Evolutionary conservation across 2,329 filamentous ascomycete species (phyloP).

Genomic region (Chaetomiaceae sp.): DNA sequence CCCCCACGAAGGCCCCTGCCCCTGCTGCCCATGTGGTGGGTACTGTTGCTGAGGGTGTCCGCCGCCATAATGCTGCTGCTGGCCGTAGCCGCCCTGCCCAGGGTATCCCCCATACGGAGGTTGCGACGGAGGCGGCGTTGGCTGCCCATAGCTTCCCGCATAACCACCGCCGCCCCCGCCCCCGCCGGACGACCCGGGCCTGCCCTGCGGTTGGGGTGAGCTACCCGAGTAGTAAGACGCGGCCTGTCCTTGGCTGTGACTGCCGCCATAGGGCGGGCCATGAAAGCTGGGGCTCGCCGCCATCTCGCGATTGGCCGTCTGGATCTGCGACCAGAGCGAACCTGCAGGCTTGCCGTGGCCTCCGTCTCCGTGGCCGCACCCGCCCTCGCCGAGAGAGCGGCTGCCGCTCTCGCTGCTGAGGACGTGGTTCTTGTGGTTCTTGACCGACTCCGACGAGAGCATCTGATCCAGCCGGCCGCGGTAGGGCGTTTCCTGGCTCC

Average conservation of each 20-base stretch:
- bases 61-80: constrained; percentile 9
- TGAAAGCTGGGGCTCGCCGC: background rate
- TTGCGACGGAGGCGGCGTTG: constrained; percentile 9
- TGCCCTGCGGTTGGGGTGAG: constrained; percentile 4
- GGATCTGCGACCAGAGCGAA: constrained; percentile 59
- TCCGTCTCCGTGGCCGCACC: constrained; percentile 31
- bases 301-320: constrained; percentile 51
- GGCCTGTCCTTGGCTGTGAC: constrained; percentile 21
- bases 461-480: constrained; percentile 65
- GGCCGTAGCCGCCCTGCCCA: constrained; percentile 14
- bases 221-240: constrained; percentile 13
- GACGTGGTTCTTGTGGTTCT: constrained; percentile 74
- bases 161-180: constrained; percentile 9
- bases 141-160: constrained; percentile 12
- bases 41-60: constrained; percentile 1
- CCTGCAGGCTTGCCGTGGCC: constrained; percentile 56
- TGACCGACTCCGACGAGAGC: constrained; percentile 81
- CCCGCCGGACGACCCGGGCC: background rate
- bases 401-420: constrained; percentile 37
- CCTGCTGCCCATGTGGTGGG: constrained; percentile 23
- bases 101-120: constrained; percentile 17
- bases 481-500: constrained; percentile 67
- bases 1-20: constrained; percentile 19
- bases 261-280: background rate
- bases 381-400: constrained; percentile 28